phyloP scores from a whole-genome alignment of 306 rosid species.

The Cercis canadensis region DNA sequence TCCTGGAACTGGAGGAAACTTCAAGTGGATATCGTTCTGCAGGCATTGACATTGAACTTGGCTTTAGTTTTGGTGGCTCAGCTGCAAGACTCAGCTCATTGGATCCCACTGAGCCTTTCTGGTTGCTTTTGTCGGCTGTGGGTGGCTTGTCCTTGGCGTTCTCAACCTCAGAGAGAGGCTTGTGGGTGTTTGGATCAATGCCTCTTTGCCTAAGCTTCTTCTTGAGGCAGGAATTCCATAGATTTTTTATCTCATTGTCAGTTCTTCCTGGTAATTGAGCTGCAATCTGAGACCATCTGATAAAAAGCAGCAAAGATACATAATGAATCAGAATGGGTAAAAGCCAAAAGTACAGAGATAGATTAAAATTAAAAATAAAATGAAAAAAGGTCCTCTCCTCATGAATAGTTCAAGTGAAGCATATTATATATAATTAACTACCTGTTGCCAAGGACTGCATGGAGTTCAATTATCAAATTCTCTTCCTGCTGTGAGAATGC shows the following conservation, averaged over 20 bases:
- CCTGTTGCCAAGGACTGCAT: constrained; percentile 90
- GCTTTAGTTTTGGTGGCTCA: constrained; percentile 42
- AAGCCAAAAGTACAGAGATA: constrained; percentile 1
- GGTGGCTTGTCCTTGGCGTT: constrained; percentile 42
- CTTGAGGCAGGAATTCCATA: constrained; percentile 92
- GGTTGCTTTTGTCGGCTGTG: constrained; percentile 42
- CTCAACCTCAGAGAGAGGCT: constrained; percentile 56
- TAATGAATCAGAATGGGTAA: neutral
- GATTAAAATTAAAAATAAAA: neutral
- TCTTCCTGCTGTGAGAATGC: constrained; percentile 92
- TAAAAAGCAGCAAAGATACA: constrained; percentile 4
- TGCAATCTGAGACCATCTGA: constrained; percentile 97
- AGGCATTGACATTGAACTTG: constrained; percentile 19
- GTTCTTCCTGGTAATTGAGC: constrained; percentile 95
- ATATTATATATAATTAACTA: constrained; percentile 2
- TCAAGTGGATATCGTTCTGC: constrained; percentile 48
- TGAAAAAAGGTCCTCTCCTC: neutral
- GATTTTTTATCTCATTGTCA: constrained; percentile 87
- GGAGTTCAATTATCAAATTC: constrained; percentile 81
- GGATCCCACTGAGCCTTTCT: constrained; percentile 61
- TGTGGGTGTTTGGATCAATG: constrained; percentile 94
- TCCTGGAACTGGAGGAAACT: constrained; percentile 45
- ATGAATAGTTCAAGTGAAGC: neutral
- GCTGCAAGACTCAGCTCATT: constrained; percentile 43
- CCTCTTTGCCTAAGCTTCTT: constrained; percentile 92